phyloP scores from a whole-genome alignment of 225 moss, liverwort and hornwort species.

The Ulota crispa region DNA sequence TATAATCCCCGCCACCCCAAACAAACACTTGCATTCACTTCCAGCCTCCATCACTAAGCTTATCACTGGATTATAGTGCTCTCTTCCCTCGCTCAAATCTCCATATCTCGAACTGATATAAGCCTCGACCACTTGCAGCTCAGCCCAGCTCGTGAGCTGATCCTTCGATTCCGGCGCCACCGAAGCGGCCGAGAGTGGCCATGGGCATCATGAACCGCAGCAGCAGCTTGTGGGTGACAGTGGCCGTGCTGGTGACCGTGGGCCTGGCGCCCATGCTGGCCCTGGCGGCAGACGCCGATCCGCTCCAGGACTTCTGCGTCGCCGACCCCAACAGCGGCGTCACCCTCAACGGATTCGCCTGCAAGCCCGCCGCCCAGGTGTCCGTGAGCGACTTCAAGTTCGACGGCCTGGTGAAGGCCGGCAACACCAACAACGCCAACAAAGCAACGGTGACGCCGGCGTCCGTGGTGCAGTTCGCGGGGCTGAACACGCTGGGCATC shows the following conservation, averaged over 20 bases:
- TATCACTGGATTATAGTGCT: too few relatives aligned
- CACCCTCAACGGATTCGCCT: slow-evolving; percentile 11
- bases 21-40: not conserved
- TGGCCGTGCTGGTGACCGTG: not conserved
- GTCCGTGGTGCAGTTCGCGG: not conserved
- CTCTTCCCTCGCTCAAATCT: too few relatives aligned
- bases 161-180: not conserved
- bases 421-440: not conserved
- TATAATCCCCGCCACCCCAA: not conserved
- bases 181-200: not conserved
- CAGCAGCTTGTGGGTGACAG: not conserved
- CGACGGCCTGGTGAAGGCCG: not conserved
- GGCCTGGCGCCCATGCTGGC: not conserved
- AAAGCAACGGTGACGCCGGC: not conserved
- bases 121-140: too few relatives aligned
- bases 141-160: too few relatives aligned
- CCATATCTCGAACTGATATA: too few relatives aligned
- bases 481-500: slow-evolving; percentile 17
- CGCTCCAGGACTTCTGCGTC: slow-evolving; percentile 18
- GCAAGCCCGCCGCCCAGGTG: slow-evolving; percentile 2
- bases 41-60: not conserved
- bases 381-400: slow-evolving; percentile 5
- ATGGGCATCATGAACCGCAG: not conserved
- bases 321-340: not conserved
- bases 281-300: slow-evolving; percentile 3